Percentiles rank a stretch among this genome's conserved stretches.
phyloP scores from a whole-genome alignment of 345 rosid genomes.

The Boechera stricta region DNA sequence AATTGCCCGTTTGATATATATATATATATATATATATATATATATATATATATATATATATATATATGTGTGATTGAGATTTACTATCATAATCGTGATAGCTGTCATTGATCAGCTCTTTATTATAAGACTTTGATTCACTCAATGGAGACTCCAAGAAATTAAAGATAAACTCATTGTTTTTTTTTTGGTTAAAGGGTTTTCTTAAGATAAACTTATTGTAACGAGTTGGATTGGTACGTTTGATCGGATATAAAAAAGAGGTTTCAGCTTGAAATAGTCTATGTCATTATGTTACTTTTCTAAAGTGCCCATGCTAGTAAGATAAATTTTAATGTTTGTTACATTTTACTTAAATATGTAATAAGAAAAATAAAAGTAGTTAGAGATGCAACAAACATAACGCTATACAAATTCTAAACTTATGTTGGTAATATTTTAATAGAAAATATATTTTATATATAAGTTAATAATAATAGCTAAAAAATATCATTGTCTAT shows the following conservation, averaged over 20 bases:
- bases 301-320: not conserved
- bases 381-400: not conserved
- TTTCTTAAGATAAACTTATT: not conserved
- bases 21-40: not conserved
- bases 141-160: not conserved
- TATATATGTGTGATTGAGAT: not conserved
- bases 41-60: not conserved
- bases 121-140: conserved; percentile 5
- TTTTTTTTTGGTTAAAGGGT: too few species aligned
- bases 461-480: not conserved
- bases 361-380: not conserved
- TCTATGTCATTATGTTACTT: not conserved
- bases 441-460: not conserved
- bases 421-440: not conserved
- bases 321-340: not conserved
- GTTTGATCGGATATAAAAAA: not conserved
- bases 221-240: conserved; percentile 5
- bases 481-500: not conserved
- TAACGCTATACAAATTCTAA: too few species aligned
- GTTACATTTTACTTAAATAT: not conserved
- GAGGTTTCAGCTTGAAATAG: not conserved
- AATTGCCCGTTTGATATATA: conserved; percentile 32
- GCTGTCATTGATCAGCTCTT: conserved; percentile 3
- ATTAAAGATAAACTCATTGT: conserved; percentile 2
- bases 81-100: conserved; percentile 6